Evolutionary conservation across 202 grass and related monocot species (phyloP).

Genomic region (Dendrocalamus latiflorus): DNA sequence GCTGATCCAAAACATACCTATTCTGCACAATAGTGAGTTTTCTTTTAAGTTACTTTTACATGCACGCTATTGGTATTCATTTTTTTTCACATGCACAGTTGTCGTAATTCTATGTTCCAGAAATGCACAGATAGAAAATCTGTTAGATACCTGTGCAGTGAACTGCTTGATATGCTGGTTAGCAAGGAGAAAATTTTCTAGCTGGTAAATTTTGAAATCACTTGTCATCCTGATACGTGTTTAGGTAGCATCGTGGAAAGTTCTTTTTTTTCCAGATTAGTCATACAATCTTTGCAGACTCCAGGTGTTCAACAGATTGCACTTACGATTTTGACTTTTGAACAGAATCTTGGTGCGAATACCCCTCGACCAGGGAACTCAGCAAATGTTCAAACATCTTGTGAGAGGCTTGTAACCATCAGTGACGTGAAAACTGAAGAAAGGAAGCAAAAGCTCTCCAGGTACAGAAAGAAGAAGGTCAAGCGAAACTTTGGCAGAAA

Average conservation of each 20-base stretch:
- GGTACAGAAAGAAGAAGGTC: conserved; percentile 95
- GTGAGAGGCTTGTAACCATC: conserved; percentile 72
- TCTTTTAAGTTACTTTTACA: conserved; percentile 1
- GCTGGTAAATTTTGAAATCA: neutral
- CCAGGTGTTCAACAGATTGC: neutral
- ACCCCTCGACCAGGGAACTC: conserved; percentile 46
- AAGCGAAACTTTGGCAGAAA: too few relatives aligned
- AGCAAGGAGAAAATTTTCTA: neutral
- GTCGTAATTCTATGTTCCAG: neutral
- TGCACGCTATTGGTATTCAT: neutral
- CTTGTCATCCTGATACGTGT: too few relatives aligned
- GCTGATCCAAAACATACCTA: conserved; percentile 6
- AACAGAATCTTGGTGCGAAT: conserved; percentile 73
- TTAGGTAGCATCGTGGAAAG: neutral
- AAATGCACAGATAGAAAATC: neutral
- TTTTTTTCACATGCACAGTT: neutral
- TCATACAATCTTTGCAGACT: neutral
- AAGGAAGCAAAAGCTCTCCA: conserved; percentile 91
- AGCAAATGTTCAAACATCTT: conserved; percentile 32
- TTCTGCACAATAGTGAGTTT: neutral
- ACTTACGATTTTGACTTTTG: neutral
- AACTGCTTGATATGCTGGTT: neutral
- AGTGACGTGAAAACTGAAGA: conserved; percentile 80
- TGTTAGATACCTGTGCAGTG: neutral
- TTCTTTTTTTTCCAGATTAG: neutral